A percentile compares a stretch with the other conserved stretches of the same genome.
These are phyloP conservation scores for Phialemoniopsis sp. DNA, from an alignment of 2,329 filamentous ascomycete species.

Conservation along the genomic window DNA sequence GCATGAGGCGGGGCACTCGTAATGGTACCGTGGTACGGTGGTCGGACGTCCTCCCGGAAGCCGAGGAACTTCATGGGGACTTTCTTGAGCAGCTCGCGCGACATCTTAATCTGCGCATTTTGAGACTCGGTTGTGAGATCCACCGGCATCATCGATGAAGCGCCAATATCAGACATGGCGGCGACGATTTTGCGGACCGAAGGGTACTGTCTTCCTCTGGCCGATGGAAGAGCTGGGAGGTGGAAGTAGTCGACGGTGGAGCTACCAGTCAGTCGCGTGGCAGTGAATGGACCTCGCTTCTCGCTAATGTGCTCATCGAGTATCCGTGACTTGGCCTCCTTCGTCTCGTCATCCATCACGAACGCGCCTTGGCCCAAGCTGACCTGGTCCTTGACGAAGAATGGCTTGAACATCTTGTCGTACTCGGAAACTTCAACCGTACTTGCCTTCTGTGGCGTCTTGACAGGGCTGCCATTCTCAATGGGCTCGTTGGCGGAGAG, in stretches of 20 bases:
- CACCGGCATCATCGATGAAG: slow-evolving; percentile 9
- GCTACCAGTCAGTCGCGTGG: slow-evolving; percentile 27
- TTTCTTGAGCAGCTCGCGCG: slow-evolving; percentile 35
- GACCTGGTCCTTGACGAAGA: slow-evolving; percentile 72
- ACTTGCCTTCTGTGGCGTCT: slow-evolving; percentile 21
- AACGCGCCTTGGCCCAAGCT: slow-evolving; percentile 60
- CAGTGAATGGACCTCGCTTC: slow-evolving; percentile 37
- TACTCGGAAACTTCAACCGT: slow-evolving; percentile 45
- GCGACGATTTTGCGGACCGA: slow-evolving; percentile 61
- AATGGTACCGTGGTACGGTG: slow-evolving; percentile 69
- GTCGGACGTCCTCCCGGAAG: slow-evolving; percentile 62
- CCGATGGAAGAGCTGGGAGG: slow-evolving; percentile 28
- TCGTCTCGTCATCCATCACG: slow-evolving; percentile 53
- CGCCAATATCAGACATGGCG: slow-evolving; percentile 6
- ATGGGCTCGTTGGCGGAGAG: slow-evolving; percentile 22
- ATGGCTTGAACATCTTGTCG: slow-evolving; percentile 71
- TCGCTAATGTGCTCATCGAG: slow-evolving; percentile 49
- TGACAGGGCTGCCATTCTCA: slow-evolving; percentile 15
- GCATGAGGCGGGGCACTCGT: slow-evolving; percentile 53
- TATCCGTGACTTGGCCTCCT: slow-evolving; percentile 42
- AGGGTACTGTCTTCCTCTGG: slow-evolving; percentile 42
- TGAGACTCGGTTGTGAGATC: slow-evolving; percentile 34
- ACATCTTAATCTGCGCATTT: slow-evolving; percentile 28
- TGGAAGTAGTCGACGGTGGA: slow-evolving; percentile 41
- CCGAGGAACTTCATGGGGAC: slow-evolving; percentile 61